Evolutionary conservation across 176 grass and related monocot species (phyloP).

Genomic region (Ensete ventricosum): DNA sequence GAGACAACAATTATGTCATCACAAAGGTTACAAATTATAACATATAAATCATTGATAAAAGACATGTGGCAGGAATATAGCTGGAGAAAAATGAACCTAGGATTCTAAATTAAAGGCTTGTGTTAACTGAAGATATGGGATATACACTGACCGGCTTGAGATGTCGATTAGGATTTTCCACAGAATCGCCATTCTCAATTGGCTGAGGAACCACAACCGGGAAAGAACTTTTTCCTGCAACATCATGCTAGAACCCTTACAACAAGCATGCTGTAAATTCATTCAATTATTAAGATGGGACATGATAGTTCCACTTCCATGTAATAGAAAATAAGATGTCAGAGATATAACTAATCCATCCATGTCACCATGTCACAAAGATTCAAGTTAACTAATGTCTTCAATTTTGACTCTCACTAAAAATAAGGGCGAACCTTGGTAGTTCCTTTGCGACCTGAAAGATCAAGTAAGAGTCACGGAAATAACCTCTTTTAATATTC

Average conservation of each 20-base stretch:
- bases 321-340: neutral
- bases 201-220: slow-evolving; percentile 62
- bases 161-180: slow-evolving; percentile 43
- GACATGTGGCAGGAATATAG: slow-evolving; percentile 1
- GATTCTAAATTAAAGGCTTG: slow-evolving; percentile 15
- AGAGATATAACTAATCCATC: neutral
- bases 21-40: neutral
- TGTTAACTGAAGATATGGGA: slow-evolving; percentile 43
- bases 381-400: neutral
- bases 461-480: no score
- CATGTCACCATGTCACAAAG: neutral
- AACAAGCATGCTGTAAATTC: neutral
- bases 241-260: neutral
- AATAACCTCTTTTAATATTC: no score
- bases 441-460: no score
- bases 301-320: neutral
- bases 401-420: neutral
- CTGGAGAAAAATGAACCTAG: neutral
- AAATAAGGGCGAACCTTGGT: neutral
- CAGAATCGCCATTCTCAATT: slow-evolving; percentile 37
- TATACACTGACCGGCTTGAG: slow-evolving; percentile 56
- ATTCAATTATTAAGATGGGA: neutral
- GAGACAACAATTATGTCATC: neutral
- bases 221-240: slow-evolving; percentile 75
- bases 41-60: neutral